Evolutionary conservation across 2,329 filamentous ascomycete genomes (phyloP), one percentile per base, ranked within the genome.

Genomic region (Aspergillus sp.): DNA sequence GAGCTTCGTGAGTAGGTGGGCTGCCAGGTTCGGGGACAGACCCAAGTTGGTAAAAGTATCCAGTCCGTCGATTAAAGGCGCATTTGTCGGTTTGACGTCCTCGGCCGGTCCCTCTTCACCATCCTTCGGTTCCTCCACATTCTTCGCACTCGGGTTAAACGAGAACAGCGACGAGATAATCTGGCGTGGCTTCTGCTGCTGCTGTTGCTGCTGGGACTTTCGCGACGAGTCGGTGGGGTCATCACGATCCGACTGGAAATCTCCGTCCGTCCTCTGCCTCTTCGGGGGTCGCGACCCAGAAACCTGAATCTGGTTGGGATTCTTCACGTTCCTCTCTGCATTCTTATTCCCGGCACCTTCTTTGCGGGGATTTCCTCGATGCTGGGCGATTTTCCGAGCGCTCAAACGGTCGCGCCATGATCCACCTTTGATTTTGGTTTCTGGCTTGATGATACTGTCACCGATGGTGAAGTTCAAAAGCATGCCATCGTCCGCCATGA

Each of bases 401-500:
- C 82, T 85, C 47, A 91, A 77, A 49, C 93, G 81, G 63, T 95
- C 90, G 61, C 87, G 86, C 93, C 93, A 98, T 57, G 82, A 81
- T n/a, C 93, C 93, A 54, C 93, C 93, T 64, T 86, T 93, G 67
- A 94, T 88, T 43, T 72, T 77, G 4, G 74, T 69, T 54, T 76
- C 75, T 5, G 78, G 74, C 47, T 83, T 77, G 42, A 88, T 64
- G 9, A 85, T 78, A 12, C 73, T 78, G 48, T 88, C 82, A 27
- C 81, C 78, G 45, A 95, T 73, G 57, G 89, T 83, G 64, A 97
- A 96, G 59, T 97, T 97, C 62, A 97, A 75, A 45, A 96, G 79
- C 81, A 98, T 86, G 55, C 90, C 90, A 82, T 95, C 88, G 73
- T 97, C 90, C 40, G 88, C 88, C 90, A 97, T 96, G 49, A 40